phyloP scores from a whole-genome alignment of 768 basidiomycete genomes.

The Pulveroboletus frians region DNA sequence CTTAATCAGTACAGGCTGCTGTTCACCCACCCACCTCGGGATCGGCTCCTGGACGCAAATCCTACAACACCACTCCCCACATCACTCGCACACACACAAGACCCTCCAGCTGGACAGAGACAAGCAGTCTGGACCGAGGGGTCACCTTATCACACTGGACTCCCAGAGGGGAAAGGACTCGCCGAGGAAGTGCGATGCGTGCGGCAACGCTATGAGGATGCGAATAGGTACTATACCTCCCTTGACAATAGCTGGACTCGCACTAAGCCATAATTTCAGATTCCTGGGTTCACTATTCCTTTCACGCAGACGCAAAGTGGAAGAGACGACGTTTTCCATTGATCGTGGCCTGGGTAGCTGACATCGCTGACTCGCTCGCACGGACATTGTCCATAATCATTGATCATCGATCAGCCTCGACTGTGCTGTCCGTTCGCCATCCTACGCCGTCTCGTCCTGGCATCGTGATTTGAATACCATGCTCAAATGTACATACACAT shows the following conservation, averaged over 20 bases:
- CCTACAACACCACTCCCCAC: not conserved
- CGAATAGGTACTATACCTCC: constrained; percentile 49
- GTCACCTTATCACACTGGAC: not conserved
- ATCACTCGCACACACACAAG: not conserved
- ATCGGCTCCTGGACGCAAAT: constrained; percentile 4
- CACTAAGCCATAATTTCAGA: constrained; percentile 33
- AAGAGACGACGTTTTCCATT: constrained; percentile 2
- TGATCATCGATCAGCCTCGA: not conserved
- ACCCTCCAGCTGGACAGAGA: not conserved
- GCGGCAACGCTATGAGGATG: constrained; percentile 55
- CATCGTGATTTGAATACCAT: not conserved
- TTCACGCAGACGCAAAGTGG: constrained; percentile 43
- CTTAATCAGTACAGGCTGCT: constrained; percentile 60
- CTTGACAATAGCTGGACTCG: not conserved
- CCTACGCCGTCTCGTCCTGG: not conserved
- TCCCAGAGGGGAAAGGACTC: constrained; percentile 14
- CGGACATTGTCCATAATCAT: not conserved
- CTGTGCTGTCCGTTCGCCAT: not conserved
- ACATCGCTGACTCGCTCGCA: not conserved
- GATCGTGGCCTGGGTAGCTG: not conserved
- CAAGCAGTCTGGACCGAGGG: not conserved
- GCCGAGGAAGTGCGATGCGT: constrained; percentile 44
- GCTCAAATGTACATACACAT: constrained; percentile 1
- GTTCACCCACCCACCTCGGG: constrained; percentile 24
- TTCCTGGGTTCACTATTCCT: constrained; percentile 61